Conservation (phyloP, 2,329 filamentous ascomycete species). For the Metarhizium anisopliae region DNA sequence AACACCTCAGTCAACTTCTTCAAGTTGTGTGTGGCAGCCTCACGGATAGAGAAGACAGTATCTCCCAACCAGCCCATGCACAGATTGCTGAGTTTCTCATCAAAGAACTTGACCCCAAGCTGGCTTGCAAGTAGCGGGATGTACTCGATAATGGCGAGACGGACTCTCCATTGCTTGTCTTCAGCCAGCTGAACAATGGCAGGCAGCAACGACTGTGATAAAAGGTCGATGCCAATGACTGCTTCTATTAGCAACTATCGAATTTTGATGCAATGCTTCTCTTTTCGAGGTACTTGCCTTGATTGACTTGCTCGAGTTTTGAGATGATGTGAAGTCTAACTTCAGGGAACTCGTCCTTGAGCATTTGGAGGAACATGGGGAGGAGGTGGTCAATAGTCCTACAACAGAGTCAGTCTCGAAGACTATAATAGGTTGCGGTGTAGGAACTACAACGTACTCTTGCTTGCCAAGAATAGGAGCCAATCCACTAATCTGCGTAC, state of each 20-base stretch:
- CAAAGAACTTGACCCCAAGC: constrained; percentile 93
- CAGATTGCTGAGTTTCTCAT: constrained; percentile 88
- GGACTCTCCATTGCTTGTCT: constrained; percentile 98
- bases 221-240: constrained; percentile 96
- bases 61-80: constrained; percentile 99
- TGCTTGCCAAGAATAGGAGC: constrained; percentile 97
- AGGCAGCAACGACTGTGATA: constrained; percentile 92
- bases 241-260: not conserved
- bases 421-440: not conserved
- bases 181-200: constrained; percentile 96
- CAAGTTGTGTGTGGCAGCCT: constrained; percentile 93
- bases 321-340: constrained; percentile 98
- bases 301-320: constrained; percentile 97
- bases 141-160: constrained; percentile 97
- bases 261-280: not conserved
- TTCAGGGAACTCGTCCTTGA: constrained; percentile 98
- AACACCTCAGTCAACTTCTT: constrained; percentile 99
- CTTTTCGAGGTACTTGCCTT: constrained; percentile 47
- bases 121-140: constrained; percentile 94
- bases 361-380: constrained; percentile 98
- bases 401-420: not conserved
- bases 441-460: constrained; percentile 52
- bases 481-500: constrained; percentile 92
- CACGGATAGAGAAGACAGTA: constrained; percentile 96
- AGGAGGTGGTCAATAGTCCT: constrained; percentile 94